Evolutionary conservation across 768 basidiomycete genomes (phyloP), one percentile per base, ranked within the genome.

Genomic region (Agaricus subrufescens): DNA sequence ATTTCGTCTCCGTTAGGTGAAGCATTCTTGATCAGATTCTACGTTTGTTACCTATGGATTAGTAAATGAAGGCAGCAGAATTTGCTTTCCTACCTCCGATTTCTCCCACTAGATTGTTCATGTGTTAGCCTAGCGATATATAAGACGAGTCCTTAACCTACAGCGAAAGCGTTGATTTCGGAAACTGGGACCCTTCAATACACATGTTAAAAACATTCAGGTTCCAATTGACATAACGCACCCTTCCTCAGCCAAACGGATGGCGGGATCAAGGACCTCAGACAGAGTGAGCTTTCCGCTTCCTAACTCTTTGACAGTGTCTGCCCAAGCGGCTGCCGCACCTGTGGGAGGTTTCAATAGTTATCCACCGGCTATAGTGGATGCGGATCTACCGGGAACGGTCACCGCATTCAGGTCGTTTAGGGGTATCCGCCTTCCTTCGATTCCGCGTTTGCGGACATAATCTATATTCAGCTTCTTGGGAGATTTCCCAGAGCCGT

Each of bases 311-410:
- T 90, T 82, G 34, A 98, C 77, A 0, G 94, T 90, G 68, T 98
- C 97, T 15, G 91, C 76, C 95, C 96, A 98, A 14, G 94, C 94
- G 34, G 94, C 91, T 3, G 95, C 91, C n/a, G 91, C 89, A 50
- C 96, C 94, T 82, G 65, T 62, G 30, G 37, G 27, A 31, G 27
- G 29, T 25, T 2, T 59, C 4, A 37, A 34, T 49, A 12, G 25
- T 25, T 23, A 26, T 11, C 11, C 3, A 11, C 10, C 27, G 26
- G 19, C 46, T 56, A 38, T 34, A 3, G 49, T n/a, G n/a, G 3
- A 12, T 15, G 48, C 25, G 25, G 15, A 23, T 30, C 46, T 31
- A 60, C 89, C 89, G 62, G 91, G 91, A 11, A 93, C 91, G 3
- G 91, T 92, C n/a, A 94, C 91, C n/a, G 88, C 79, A 67, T 97